These are phyloP conservation scores for Allantophomopsis cytisporea DNA, from an alignment of 2,329 filamentous ascomycete species.

Conservation along the genomic window DNA sequence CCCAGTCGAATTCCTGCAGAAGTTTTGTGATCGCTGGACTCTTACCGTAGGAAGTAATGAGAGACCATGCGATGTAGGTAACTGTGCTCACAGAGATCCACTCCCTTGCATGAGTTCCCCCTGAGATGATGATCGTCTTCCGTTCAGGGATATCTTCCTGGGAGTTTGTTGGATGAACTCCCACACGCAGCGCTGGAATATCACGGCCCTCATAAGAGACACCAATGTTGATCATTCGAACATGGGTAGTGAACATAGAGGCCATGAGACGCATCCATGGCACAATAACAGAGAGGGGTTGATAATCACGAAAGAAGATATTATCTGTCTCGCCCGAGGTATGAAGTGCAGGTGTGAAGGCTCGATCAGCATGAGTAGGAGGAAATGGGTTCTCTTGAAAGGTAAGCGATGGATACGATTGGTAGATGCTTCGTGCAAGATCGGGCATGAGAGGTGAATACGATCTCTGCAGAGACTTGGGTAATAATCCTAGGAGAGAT, in stretches of 20 bases:
- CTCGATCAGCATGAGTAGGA: conserved; percentile 8
- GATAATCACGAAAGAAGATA: conserved; percentile 87
- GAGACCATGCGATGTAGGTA: conserved; percentile 77
- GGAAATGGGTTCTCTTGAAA: conserved; percentile 9
- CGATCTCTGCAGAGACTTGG: conserved; percentile 54
- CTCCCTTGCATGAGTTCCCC: conserved; percentile 85
- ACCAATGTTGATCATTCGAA: conserved; percentile 64
- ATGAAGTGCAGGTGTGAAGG: conserved; percentile 17
- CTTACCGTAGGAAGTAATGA: conserved; percentile 75
- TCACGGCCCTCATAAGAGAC: conserved; percentile 77
- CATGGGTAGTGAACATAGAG: conserved; percentile 78
- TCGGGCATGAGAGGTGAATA: conserved; percentile 71
- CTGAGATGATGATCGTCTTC: conserved; percentile 70
- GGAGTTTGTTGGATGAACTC: conserved; percentile 37
- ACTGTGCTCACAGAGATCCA: conserved; percentile 93
- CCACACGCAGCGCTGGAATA: conserved; percentile 70
- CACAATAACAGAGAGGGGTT: conserved; percentile 62
- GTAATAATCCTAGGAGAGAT: conserved; percentile 68
- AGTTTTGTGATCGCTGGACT: conserved; percentile 58
- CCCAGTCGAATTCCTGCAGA: conserved; percentile 71
- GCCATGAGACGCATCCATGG: conserved; percentile 86
- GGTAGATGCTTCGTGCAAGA: conserved; percentile 62
- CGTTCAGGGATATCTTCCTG: conserved; percentile 33
- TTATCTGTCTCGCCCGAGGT: conserved; percentile 37
- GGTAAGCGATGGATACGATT: conserved; percentile 44